A percentile compares a stretch with the other conserved stretches of the same genome.
These are phyloP conservation scores for Chloromonas sp. DNA, from an alignment of 163 green algal species.

Conservation along the genomic window DNA sequence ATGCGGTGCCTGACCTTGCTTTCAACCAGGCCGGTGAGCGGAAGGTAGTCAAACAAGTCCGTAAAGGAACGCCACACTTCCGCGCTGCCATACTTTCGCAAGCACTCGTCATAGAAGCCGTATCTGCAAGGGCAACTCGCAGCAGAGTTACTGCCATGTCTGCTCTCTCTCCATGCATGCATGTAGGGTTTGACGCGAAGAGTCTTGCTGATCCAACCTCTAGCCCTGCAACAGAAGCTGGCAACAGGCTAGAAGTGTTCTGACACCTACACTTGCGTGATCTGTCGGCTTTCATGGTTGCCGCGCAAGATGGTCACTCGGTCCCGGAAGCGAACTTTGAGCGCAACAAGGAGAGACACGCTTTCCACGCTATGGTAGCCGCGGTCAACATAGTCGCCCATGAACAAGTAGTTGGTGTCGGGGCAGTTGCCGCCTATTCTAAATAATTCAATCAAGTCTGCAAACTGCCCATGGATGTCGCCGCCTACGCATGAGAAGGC, in stretches of 20 bases:
- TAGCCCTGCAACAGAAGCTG: too few relatives aligned
- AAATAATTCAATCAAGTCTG: conserved; percentile 96
- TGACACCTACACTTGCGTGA: conserved; percentile 84
- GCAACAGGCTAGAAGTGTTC: too few relatives aligned
- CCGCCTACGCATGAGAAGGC: conserved; percentile 34
- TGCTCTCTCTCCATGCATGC: neutral
- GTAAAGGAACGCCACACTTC: conserved; percentile 97
- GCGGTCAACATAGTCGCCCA: conserved; percentile 98
- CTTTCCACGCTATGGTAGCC: conserved; percentile 94
- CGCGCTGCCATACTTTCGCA: conserved; percentile 94
- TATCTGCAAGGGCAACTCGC: conserved; percentile 58
- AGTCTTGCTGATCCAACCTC: too few relatives aligned
- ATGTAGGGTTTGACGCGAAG: neutral
- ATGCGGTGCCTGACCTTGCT: conserved; percentile 21
- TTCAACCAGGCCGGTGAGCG: conserved; percentile 74
- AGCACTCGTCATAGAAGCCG: conserved; percentile 98
- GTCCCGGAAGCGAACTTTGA: conserved; percentile 93
- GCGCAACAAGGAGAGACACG: conserved; percentile 89
- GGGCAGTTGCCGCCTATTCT: conserved; percentile 91
- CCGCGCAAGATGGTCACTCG: conserved; percentile 95
- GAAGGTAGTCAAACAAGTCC: conserved; percentile 98
- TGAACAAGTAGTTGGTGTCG: conserved; percentile 98
- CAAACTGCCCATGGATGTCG: conserved; percentile 98
- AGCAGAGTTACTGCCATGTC: neutral
- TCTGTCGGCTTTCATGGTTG: conserved; percentile 98